Base-by-base conservation (phyloP, 768 basidiomycete genomes). In the Termitomyces sp. region DNA sequence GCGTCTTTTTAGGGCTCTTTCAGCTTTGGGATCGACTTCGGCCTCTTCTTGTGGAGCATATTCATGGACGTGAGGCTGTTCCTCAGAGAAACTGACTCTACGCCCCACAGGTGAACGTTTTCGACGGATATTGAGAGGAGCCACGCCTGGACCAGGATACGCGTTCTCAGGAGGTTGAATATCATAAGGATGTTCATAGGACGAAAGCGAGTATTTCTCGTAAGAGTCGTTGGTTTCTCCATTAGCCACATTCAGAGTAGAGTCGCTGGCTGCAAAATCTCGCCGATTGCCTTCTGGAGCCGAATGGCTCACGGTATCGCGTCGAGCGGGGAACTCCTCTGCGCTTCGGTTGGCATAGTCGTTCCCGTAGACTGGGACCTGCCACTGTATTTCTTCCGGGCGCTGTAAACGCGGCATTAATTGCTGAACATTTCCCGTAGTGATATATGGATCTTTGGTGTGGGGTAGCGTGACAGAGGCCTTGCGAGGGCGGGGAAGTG, bases 121-220 rank as follows among this genome's bases (percentile, higher is more conserved):
- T 55, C 68, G 65, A 44, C 52, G 64, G 14, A 57, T 61, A 43
- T 58, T 63, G 34, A 53, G 62, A 5, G 58, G 57, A 55, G 68
- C 57, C 9, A 62, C 55, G 27, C 62, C 53, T 14, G 59, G 59
- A 18, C 64, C 70, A 44, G 71, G 56, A 60, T 82, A 80, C 4
- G 74, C 76, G 55, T 72, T 69, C 39, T 71, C 67, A 3, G 86
- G 87, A 2, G 84, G 76, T 18, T 72, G 72, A 42, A 89, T 85
- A 46, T 86, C 83, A 61, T 85, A 79, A 10, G 86, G 85, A 60
- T 87, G 84, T 49, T 77, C 72, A 70, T 84, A 82, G 4, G 84
- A 83, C 18, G 83, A 80, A 45, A 84, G 67, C 0, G 82, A 76
- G 56, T 75, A 82, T 65, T 71, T 77, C 59, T 71, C 68, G 54